phyloP scores from a whole-genome alignment of 2,329 filamentous ascomycete genomes.

The Triangularia verruculosa region DNA sequence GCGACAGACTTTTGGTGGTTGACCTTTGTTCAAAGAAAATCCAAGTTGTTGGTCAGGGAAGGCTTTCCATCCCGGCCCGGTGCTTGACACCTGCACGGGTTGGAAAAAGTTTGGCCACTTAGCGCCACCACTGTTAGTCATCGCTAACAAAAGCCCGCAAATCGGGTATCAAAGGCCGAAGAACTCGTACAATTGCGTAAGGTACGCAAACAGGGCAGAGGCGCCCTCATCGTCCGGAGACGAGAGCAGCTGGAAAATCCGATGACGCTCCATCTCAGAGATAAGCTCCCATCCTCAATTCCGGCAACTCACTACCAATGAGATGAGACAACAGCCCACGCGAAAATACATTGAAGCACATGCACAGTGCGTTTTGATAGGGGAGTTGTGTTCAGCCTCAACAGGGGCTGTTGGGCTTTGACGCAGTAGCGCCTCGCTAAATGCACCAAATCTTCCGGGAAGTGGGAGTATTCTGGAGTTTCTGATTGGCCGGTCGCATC shows the following conservation, averaged over 20 bases:
- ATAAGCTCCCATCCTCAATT: neutral
- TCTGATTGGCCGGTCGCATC: constrained; percentile 6
- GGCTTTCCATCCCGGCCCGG: no score
- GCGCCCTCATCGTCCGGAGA: neutral
- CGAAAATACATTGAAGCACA: neutral
- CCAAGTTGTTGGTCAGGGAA: constrained; percentile 12
- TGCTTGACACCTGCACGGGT: constrained; percentile 7
- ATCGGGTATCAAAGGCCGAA: constrained; percentile 15
- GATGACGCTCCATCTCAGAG: neutral
- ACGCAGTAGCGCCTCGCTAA: constrained; percentile 1
- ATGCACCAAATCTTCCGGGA: constrained; percentile 5
- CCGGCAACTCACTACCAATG: neutral
- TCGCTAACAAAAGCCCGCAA: constrained; percentile 5
- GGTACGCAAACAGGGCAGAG: neutral
- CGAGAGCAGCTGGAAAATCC: neutral
- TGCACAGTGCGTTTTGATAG: neutral
- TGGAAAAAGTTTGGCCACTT: constrained; percentile 17
- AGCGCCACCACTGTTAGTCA: constrained; percentile 21
- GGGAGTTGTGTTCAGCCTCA: constrained; percentile 2
- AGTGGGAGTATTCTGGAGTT: neutral
- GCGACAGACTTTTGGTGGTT: neutral
- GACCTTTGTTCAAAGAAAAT: constrained; percentile 10
- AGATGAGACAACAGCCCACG: neutral
- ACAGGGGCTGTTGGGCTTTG: constrained; percentile 1
- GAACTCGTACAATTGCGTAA: neutral